Evolutionary conservation across 805 yeast genomes (phyloP).

Genomic region (Wickerhamomyces hampshirensis): DNA sequence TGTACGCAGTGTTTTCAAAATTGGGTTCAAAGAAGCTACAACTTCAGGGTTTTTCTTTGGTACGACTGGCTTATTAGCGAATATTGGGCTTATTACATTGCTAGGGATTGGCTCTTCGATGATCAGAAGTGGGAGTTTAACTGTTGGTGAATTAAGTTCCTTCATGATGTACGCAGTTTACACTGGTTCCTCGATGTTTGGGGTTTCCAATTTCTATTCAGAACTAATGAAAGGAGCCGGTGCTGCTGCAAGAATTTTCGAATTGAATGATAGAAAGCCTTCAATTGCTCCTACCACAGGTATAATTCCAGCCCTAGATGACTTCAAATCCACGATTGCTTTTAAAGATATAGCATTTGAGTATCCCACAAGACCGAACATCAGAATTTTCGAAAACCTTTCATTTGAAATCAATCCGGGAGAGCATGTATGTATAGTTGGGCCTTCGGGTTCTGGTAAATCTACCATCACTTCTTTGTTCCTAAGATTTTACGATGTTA

Average conservation of each 20-base stretch:
- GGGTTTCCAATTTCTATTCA: conserved; percentile 84
- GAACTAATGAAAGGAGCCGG: conserved; percentile 98
- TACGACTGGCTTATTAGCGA: conserved; percentile 80
- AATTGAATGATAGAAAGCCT: conserved; percentile 75
- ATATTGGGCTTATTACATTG: conserved; percentile 70
- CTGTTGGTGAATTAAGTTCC: conserved; percentile 86
- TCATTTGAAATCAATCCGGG: conserved; percentile 66
- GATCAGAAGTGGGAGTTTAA: conserved; percentile 69
- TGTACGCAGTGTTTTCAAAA: conserved; percentile 56
- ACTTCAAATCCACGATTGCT: conserved; percentile 39
- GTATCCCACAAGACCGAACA: conserved; percentile 82
- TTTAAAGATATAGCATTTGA: conserved; percentile 63
- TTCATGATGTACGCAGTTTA: conserved; percentile 95
- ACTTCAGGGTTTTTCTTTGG: conserved; percentile 75
- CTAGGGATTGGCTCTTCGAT: conserved; percentile 77
- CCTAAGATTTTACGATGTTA: conserved; percentile 80
- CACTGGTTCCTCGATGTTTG: conserved; percentile 90
- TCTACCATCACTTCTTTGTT: conserved; percentile 80
- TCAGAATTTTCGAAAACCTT: conserved; percentile 57
- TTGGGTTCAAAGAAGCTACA: conserved; percentile 76
- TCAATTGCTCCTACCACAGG: conserved; percentile 67
- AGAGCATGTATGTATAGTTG: conserved; percentile 88
- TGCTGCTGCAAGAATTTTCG: conserved; percentile 89
- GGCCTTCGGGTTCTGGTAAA: conserved; percentile 97
- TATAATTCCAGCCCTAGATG: conserved; percentile 29